Evolutionary conservation across 176 grass and related monocot species (phyloP).

Genomic region (Juncus inflexus): DNA sequence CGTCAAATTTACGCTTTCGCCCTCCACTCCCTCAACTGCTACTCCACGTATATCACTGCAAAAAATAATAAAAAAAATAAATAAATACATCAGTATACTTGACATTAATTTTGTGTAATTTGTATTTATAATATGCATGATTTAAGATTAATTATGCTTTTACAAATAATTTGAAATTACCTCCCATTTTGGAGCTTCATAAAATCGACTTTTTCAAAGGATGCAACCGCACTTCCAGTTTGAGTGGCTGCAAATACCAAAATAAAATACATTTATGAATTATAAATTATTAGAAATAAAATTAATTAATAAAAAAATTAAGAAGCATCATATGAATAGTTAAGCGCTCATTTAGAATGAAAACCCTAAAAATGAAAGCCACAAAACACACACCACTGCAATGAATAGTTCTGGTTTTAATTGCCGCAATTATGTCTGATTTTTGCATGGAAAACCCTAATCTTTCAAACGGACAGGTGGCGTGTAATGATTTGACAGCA

Average conservation of each 20-base stretch:
- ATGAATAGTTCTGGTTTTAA: constrained; percentile 42
- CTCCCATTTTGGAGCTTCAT: constrained; percentile 98
- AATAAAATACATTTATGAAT: constrained; percentile 13
- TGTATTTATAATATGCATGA: too few species aligned
- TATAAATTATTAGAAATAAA: not conserved
- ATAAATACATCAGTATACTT: too few species aligned
- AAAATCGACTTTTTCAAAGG: constrained; percentile 79
- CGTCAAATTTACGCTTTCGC: constrained; percentile 66
- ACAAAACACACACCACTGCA: constrained; percentile 73
- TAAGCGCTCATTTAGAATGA: too few species aligned
- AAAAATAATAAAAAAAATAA: constrained; percentile 7
- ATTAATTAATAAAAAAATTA: too few species aligned
- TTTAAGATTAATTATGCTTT: not conserved
- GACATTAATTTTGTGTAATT: too few species aligned
- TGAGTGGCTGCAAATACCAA: constrained; percentile 57
- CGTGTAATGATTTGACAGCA: constrained; percentile 47
- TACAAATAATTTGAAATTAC: constrained; percentile 20
- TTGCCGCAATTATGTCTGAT: constrained; percentile 4
- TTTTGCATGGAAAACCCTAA: constrained; percentile 33
- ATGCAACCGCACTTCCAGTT: constrained; percentile 42
- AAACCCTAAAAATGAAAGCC: constrained; percentile 53
- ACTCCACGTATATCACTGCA: constrained; percentile 94
- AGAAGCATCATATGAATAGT: too few species aligned
- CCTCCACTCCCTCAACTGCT: constrained; percentile 85
- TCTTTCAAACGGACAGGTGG: constrained; percentile 24